Conservation (phyloP, 1,139 yeast species). For the Candida sanyaensis region DNA sequence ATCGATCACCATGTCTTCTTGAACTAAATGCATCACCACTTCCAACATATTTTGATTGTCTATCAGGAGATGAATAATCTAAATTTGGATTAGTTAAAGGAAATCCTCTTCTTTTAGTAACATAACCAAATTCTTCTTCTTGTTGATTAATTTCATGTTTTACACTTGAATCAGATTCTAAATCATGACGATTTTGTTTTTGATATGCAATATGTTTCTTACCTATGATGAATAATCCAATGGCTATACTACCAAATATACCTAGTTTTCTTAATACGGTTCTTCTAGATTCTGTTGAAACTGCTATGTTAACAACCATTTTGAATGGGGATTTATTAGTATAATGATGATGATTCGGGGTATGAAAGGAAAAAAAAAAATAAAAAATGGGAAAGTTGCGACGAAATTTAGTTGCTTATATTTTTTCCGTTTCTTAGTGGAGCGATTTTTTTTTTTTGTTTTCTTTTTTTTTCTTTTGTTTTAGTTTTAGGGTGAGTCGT, state of each 20-base stretch:
- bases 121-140: conserved; percentile 32
- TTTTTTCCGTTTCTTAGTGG: background rate
- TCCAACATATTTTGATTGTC: conserved; percentile 69
- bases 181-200: conserved; percentile 38
- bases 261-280: conserved; percentile 40
- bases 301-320: conserved; percentile 1
- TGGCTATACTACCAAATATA: conserved; percentile 32
- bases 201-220: conserved; percentile 37
- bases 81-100: conserved; percentile 32
- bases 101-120: conserved; percentile 37
- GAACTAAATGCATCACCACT: conserved; percentile 61
- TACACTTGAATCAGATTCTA: conserved; percentile 44
- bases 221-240: conserved; percentile 35
- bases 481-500: background rate
- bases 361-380: too few relatives aligned
- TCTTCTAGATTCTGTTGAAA: conserved; percentile 33
- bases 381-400: too few relatives aligned
- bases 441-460: background rate
- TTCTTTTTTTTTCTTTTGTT: too few relatives aligned
- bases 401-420: background rate
- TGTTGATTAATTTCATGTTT: conserved; percentile 15
- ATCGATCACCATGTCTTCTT: conserved; percentile 49
- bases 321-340: too few relatives aligned
- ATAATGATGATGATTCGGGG: too few relatives aligned
- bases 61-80: conserved; percentile 19